Percentiles rank a stretch among this genome's conserved stretches.
Conservation (phyloP, 1,284 basidiomycete genomes). For the Cutaneotrichosporon spelunceum region DNA sequence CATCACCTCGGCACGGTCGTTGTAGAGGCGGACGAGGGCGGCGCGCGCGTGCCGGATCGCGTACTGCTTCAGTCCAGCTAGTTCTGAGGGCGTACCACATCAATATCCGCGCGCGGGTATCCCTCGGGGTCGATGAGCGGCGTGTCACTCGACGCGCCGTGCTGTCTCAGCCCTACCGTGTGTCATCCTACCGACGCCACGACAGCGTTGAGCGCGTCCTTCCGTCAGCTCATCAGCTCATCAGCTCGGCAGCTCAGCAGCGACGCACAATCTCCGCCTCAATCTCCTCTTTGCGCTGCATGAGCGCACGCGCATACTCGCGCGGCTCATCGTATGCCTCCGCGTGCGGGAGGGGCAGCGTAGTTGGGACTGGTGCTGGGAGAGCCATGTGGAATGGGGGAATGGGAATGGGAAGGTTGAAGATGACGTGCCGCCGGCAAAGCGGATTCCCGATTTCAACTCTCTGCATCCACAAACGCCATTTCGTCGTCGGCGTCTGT, state of each 20-base stretch:
- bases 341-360: slow-evolving; percentile 42
- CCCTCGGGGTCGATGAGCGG: slow-evolving; percentile 77
- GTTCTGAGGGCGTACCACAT: slow-evolving; percentile 55
- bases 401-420: slow-evolving; percentile 2
- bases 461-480: background rate
- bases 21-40: slow-evolving; percentile 57
- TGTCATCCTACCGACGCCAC: slow-evolving; percentile 29
- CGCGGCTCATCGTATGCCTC: slow-evolving; percentile 47
- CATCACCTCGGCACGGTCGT: slow-evolving; percentile 68
- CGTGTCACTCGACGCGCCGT: slow-evolving; percentile 50
- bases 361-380: slow-evolving; percentile 27
- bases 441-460: slow-evolving; percentile 15
- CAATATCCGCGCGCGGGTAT: slow-evolving; percentile 70
- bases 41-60: slow-evolving; percentile 66
- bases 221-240: slow-evolving; percentile 2
- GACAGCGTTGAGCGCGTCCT: slow-evolving; percentile 42
- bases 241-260: too few relatives aligned
- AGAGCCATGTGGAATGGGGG: slow-evolving; percentile 24
- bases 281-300: slow-evolving; percentile 49
- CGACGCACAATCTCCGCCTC: slow-evolving; percentile 48
- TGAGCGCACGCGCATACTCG: slow-evolving; percentile 46
- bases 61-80: slow-evolving; percentile 51
- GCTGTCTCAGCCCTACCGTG: slow-evolving; percentile 25
- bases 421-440: slow-evolving; percentile 15
- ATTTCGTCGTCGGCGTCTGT: background rate